Evolutionary conservation across 768 basidiomycete genomes (phyloP).

Genomic region (Leucocoprinus leucothites): DNA sequence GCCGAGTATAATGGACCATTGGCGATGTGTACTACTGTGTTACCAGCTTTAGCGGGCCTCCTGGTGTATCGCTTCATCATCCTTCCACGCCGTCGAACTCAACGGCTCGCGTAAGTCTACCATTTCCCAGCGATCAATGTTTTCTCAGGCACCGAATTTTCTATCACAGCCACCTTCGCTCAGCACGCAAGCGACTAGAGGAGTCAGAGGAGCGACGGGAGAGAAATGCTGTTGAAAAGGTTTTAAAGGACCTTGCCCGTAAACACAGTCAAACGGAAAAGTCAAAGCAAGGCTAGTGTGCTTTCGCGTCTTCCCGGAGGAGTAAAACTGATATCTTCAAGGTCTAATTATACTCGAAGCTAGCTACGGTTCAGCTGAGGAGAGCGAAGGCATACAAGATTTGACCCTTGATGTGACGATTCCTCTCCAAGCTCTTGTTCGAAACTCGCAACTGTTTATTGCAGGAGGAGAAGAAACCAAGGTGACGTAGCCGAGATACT

Average conservation of each 20-base stretch:
- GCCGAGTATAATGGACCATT: constrained; percentile 42
- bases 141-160: background rate
- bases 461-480: constrained; percentile 68
- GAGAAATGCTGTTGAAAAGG: constrained; percentile 54
- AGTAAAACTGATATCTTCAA: constrained; percentile 25
- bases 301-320: background rate
- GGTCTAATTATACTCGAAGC: constrained; percentile 79
- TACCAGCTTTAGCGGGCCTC: constrained; percentile 52
- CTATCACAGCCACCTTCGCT: constrained; percentile 55
- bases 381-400: constrained; percentile 47
- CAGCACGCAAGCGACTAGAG: constrained; percentile 61
- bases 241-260: constrained; percentile 68
- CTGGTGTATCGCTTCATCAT: constrained; percentile 57
- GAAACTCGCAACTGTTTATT: constrained; percentile 74
- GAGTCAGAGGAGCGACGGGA: constrained; percentile 61
- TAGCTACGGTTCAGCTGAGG: constrained; percentile 59
- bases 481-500: constrained; percentile 33
- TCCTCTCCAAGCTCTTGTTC: constrained; percentile 78
- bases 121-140: background rate
- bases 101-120: constrained; percentile 47
- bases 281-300: constrained; percentile 56
- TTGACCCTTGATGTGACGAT: constrained; percentile 75
- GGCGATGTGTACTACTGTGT: constrained; percentile 46
- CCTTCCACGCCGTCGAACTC: constrained; percentile 50
- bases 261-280: constrained; percentile 63